A percentile compares a stretch with the other conserved stretches of the same genome.
phyloP scores from a whole-genome alignment of 805 yeast species.

The Huiozyma naganishii region DNA sequence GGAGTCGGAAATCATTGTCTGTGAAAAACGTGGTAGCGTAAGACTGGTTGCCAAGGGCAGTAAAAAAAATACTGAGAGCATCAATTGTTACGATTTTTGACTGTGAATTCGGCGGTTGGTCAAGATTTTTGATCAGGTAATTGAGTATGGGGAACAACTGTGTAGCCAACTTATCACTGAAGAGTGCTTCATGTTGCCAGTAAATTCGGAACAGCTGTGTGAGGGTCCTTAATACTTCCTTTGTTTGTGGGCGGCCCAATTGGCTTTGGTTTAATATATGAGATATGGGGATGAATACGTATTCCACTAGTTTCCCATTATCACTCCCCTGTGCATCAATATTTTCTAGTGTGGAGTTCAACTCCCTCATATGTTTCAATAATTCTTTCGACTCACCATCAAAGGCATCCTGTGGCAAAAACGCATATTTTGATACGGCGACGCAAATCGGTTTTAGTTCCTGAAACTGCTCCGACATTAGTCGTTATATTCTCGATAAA shows the following conservation, averaged over 20 bases:
- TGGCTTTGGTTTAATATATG: constrained; percentile 39
- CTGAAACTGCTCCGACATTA: constrained; percentile 4
- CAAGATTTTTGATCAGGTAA: constrained; percentile 30
- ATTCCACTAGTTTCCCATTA: constrained; percentile 42
- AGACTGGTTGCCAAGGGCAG: constrained; percentile 14
- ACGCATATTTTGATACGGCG: constrained; percentile 33
- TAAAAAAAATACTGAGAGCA: constrained; percentile 2
- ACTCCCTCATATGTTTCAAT: constrained; percentile 25
- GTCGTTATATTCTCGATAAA: no score
- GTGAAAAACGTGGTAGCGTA: constrained; percentile 10
- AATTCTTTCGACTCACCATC: constrained; percentile 27
- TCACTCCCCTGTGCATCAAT: constrained; percentile 10
- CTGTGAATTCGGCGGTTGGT: constrained; percentile 4
- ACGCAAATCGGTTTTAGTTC: constrained; percentile 36
- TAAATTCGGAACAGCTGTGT: constrained; percentile 34
- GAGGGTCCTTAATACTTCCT: constrained; percentile 36
- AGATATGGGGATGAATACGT: constrained; percentile 50
- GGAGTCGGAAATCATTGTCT: constrained; percentile 10
- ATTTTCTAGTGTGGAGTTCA: not conserved
- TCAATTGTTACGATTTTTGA: not conserved
- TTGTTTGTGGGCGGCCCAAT: constrained; percentile 38
- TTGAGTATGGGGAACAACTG: constrained; percentile 40
- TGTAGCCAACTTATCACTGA: constrained; percentile 30
- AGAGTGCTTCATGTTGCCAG: constrained; percentile 34
- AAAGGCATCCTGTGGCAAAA: constrained; percentile 30